phyloP scores from a whole-genome alignment of 2,329 filamentous ascomycete species.

The Trichoderma koningiopsis region DNA sequence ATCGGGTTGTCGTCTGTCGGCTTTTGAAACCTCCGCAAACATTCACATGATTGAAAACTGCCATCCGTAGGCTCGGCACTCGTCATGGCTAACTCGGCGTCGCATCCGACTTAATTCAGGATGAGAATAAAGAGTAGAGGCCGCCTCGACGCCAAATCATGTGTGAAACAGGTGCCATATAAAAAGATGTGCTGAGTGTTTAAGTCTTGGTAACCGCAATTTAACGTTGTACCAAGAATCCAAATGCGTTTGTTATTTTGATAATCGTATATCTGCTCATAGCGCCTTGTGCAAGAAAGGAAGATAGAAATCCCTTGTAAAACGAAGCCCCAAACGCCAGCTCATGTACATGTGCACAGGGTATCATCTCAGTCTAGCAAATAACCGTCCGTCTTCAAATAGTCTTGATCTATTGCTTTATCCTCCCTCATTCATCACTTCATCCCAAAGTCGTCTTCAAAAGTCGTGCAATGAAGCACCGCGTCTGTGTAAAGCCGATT shows the following conservation, averaged over 20 bases:
- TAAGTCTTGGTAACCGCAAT: background rate
- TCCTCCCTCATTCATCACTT: background rate
- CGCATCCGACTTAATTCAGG: background rate
- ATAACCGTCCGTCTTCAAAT: background rate
- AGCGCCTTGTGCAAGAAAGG: background rate
- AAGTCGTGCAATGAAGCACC: constrained; percentile 45
- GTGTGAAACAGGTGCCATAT: background rate
- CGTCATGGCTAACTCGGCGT: constrained; percentile 8
- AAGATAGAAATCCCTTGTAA: background rate
- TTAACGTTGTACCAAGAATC: background rate
- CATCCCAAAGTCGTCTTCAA: constrained; percentile 31
- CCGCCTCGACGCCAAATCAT: background rate
- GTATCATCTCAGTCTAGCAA: constrained; percentile 14
- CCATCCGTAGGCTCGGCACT: constrained; percentile 8
- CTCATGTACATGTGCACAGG: background rate
- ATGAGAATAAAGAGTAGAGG: background rate
- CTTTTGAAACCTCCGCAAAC: background rate
- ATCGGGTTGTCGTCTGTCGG: background rate
- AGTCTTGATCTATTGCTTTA: background rate
- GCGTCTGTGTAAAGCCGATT: constrained; percentile 51
- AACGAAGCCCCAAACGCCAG: constrained; percentile 7
- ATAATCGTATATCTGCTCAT: background rate
- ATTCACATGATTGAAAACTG: constrained; percentile 15
- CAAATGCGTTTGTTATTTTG: background rate
- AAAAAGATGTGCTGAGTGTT: too few relatives aligned